Base-by-base conservation (phyloP, 257 asterid species). In the Verbascum thapsus region DNA sequence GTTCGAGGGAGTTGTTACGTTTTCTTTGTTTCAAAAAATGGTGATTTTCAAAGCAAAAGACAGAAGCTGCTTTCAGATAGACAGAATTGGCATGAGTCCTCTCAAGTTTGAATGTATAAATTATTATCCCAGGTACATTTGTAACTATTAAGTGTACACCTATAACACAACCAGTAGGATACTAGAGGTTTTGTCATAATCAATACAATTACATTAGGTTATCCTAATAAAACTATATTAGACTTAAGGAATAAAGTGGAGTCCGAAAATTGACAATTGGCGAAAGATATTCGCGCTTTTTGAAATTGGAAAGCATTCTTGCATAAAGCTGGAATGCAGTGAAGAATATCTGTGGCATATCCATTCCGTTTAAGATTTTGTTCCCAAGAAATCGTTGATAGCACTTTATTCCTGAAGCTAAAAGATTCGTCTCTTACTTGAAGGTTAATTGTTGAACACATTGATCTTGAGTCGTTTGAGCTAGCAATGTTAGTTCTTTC, bases 341-440 rank as follows among this genome's bases (percentile, higher is more conserved):
- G 66, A 52, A 63, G 77, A 13, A 64, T 68, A 32, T 68, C 49
- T 30, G 10, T 30, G 63, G 79, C 71, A 76, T 81, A 78, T 75
- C 78, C 74, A 44, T 53, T 44, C 16, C 69, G 56, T 45, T 55
- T 6, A 63, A 53, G 11, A 47, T 39, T 40, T 11, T 47, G 32
- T 69, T 64, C 43, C 30, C 10, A 12, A 53, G 58, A 63, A 23
- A 63, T 37, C 37, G 19, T 35, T 63, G 38, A 54, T 45, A 50
- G 50, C 54, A 20, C 22, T 12, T 40, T 30, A 12, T 44, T 42
- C 26, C 42, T 40, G 40, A 37, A 12, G 23, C 26, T 12, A 49
- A 16, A 39, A 23, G 19, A 15, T 53, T 65, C 35, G 23, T n/a
- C 45, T 26, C 63, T 9, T 22, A 8, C 23, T 12, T 51, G 4